phyloP scores from a whole-genome alignment of 2,329 filamentous ascomycete genomes.

The Fusarium xyrophilum region DNA sequence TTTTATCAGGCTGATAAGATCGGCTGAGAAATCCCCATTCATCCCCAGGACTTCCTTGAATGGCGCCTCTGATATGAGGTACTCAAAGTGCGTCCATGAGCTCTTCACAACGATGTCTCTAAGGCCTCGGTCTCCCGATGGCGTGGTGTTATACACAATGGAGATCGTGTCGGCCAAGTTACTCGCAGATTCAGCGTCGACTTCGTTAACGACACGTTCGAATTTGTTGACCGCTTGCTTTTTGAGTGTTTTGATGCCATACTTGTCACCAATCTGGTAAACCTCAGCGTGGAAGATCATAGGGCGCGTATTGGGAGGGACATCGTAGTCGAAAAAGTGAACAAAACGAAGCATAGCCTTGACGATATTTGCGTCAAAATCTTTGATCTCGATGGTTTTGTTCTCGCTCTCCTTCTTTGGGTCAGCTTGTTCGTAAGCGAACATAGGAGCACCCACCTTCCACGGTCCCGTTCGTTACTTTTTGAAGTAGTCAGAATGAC shows the following conservation, averaged over 20 bases:
- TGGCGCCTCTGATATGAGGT: not conserved
- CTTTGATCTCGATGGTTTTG: rapidly evolving
- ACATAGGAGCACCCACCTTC: not conserved
- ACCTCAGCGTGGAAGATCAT: not conserved
- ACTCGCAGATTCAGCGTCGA: not conserved
- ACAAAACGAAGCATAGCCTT: not conserved
- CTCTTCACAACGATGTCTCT: not conserved
- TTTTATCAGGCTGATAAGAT: not conserved
- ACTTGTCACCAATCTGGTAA: not conserved
- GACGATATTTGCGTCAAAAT: not conserved
- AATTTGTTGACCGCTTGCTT: not conserved
- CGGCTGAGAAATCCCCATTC: not conserved
- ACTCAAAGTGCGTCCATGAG: not conserved
- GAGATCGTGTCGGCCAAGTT: not conserved
- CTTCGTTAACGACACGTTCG: rapidly evolving
- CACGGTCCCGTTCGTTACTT: not conserved
- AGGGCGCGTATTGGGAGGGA: rapidly evolving
- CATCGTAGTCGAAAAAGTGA: not conserved
- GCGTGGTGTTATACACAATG: not conserved
- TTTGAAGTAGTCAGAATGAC: not conserved
- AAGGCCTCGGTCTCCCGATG: not conserved
- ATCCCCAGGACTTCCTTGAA: not conserved
- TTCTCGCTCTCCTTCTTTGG: not conserved
- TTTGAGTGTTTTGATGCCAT: not conserved
- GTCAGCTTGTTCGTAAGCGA: no score